Base-by-base conservation (phyloP, 2,329 filamentous ascomycete species). In the Cordyceps fumosorosea region DNA sequence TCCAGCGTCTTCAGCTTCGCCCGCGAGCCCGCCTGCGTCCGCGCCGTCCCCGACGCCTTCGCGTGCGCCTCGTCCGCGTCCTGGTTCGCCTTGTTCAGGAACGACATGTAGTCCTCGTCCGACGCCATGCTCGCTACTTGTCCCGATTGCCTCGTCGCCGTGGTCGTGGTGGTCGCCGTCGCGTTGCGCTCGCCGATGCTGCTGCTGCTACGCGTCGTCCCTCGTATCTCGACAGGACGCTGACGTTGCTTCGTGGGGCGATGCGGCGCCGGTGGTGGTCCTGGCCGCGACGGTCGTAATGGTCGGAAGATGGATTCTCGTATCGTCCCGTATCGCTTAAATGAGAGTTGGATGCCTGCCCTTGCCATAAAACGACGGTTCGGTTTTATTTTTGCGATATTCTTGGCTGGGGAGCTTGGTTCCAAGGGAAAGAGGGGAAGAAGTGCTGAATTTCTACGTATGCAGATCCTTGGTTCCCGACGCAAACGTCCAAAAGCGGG, bases 71-170 rank as follows among this genome's bases (percentile, higher is more conserved):
- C 82, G 72, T 85, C 87, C 20, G 89, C 87, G 71, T 92, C 88
- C 69, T 86, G 79, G 77, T 96, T 96, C 60, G 91, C 91, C 78
- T 95, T 95, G 72, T 95, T 83, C 62, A 97, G 81, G 72, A 97
- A 96, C 64, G 88, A 80, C 75, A 87, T 84, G 79, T 96, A 97
- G 65, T 89, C 89, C 64, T 89, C 86, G 80, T 96, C 91, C 60
- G 86, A 88, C 8, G 86, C 84, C 88, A 90, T 91, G 18, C 62
- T 79, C 67, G 48, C 55, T 42, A 40, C 42, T 34, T 7, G n/a
- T 53, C 24, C 11, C 10, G 29, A 32, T 32, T 42, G 14, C 44
- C 16, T 26, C 6, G 14, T 22, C 14, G 29, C 29, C 8, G 29
- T 29, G 5, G 29, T 29, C 26, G 26, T 56, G 5, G 8, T 29